phyloP scores from a whole-genome alignment of 2,329 filamentous ascomycete species.

The Trichoderma koningiopsis region DNA sequence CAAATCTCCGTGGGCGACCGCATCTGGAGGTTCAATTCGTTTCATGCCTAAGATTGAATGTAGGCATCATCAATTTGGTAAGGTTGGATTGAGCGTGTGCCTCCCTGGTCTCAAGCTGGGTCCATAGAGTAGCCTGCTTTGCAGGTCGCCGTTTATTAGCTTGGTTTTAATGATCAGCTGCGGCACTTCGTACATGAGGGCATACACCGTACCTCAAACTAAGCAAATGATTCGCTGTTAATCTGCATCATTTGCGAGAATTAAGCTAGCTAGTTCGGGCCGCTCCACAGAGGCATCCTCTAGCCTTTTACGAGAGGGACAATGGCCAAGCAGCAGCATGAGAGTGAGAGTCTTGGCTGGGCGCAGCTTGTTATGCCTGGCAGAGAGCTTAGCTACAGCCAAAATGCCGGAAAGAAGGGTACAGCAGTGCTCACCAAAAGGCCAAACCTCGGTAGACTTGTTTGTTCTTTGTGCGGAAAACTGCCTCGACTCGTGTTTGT shows the following conservation, averaged over 20 bases:
- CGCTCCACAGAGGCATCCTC: conserved; percentile 18
- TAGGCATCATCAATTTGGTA: neutral
- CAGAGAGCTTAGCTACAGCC: neutral
- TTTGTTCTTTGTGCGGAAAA: neutral
- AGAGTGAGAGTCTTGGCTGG: neutral
- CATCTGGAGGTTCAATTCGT: neutral
- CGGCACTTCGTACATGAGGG: conserved; percentile 23
- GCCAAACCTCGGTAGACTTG: neutral
- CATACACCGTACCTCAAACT: conserved; percentile 13
- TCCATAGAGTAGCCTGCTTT: neutral
- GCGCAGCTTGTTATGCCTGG: neutral
- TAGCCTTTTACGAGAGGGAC: conserved; percentile 4
- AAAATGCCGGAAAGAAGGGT: neutral
- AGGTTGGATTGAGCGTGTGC: neutral
- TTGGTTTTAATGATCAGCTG: conserved; percentile 18
- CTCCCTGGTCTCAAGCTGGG: neutral
- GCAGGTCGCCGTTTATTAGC: conserved; percentile 16
- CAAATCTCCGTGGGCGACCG: conserved; percentile 12
- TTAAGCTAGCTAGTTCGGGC: conserved; percentile 16
- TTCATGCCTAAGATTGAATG: neutral
- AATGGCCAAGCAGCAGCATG: neutral
- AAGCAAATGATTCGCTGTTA: conserved; percentile 17
- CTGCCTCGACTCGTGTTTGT: neutral
- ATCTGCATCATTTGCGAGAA: conserved; percentile 18
- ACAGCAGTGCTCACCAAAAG: neutral